phyloP scores from a whole-genome alignment of 1,284 basidiomycete genomes.

The Cryptococcus sp. region DNA sequence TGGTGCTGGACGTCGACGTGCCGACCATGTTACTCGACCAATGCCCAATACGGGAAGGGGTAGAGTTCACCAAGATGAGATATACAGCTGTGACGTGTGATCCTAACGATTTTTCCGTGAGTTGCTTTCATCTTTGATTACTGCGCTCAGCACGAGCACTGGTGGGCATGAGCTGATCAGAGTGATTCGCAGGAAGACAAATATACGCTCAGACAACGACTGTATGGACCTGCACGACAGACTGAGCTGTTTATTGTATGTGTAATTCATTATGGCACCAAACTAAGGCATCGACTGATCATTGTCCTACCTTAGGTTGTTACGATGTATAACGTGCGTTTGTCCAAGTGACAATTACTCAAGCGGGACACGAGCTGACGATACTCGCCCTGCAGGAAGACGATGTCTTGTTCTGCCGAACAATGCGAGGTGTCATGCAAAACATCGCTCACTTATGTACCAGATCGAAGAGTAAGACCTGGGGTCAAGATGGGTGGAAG shows the following conservation, averaged over 20 bases:
- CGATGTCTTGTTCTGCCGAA: slow-evolving; percentile 73
- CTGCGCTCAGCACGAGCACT: not conserved
- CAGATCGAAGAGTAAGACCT: slow-evolving; percentile 69
- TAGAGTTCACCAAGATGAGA: slow-evolving; percentile 93
- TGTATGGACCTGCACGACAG: slow-evolving; percentile 76
- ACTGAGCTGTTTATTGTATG: slow-evolving; percentile 73
- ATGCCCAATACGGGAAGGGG: slow-evolving; percentile 70
- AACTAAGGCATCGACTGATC: not conserved
- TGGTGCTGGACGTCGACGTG: slow-evolving; percentile 82
- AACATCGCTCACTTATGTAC: slow-evolving; percentile 58
- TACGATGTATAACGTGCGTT: slow-evolving; percentile 68
- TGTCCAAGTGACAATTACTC: not conserved
- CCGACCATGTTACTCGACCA: slow-evolving; percentile 81
- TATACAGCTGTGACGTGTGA: slow-evolving; percentile 92
- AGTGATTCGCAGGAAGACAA: slow-evolving; percentile 56
- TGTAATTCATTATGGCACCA: not conserved
- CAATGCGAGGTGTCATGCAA: slow-evolving; percentile 91
- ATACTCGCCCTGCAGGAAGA: slow-evolving; percentile 57
- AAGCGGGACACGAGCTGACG: not conserved
- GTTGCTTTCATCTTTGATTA: slow-evolving; percentile 7
- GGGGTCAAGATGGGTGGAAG: slow-evolving; percentile 97
- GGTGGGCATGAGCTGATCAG: not conserved
- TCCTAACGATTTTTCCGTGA: slow-evolving; percentile 77
- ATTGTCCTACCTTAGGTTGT: slow-evolving; percentile 55
- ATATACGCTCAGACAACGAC: slow-evolving; percentile 75